These are phyloP conservation scores for Ceratocystis variospora DNA, from an alignment of 2,329 filamentous ascomycete genomes.

Conservation along the genomic window DNA sequence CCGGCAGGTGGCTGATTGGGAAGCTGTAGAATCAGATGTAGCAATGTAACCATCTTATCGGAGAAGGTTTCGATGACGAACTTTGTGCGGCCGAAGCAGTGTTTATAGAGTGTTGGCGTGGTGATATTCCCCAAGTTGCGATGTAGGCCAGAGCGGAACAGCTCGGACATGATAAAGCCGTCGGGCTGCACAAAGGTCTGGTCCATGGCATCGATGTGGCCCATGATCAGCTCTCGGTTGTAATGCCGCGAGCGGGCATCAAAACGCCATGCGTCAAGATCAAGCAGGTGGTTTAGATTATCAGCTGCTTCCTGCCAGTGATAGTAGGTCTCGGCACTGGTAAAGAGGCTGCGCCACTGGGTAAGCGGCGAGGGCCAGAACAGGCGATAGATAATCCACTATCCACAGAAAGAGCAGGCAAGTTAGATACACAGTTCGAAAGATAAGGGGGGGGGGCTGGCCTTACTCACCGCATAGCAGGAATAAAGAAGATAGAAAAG, in stretches of 20 bases:
- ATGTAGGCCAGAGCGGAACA: conserved; percentile 64
- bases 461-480: conserved; percentile 4
- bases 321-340: conserved; percentile 56
- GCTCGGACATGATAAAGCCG: conserved; percentile 59
- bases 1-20: conserved; percentile 35
- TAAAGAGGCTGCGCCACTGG: conserved; percentile 32
- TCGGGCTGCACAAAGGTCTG: conserved; percentile 57
- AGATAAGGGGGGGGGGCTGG: neutral
- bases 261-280: conserved; percentile 72
- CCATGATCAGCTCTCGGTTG: conserved; percentile 71
- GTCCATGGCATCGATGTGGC: conserved; percentile 58
- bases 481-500: conserved; percentile 9
- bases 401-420: neutral
- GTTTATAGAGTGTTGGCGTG: conserved; percentile 65
- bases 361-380: conserved; percentile 16
- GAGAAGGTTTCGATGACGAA: conserved; percentile 85
- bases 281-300: conserved; percentile 68
- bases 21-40: conserved; percentile 59
- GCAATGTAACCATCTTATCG: conserved; percentile 64
- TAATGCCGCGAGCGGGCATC: conserved; percentile 70
- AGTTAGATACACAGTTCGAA: neutral
- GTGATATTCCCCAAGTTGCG: conserved; percentile 83
- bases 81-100: conserved; percentile 79
- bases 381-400: conserved; percentile 15
- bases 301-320: conserved; percentile 79